These are phyloP conservation scores for Metarhizium sp. DNA, from an alignment of 2,329 filamentous ascomycete genomes.

Conservation along the genomic window DNA sequence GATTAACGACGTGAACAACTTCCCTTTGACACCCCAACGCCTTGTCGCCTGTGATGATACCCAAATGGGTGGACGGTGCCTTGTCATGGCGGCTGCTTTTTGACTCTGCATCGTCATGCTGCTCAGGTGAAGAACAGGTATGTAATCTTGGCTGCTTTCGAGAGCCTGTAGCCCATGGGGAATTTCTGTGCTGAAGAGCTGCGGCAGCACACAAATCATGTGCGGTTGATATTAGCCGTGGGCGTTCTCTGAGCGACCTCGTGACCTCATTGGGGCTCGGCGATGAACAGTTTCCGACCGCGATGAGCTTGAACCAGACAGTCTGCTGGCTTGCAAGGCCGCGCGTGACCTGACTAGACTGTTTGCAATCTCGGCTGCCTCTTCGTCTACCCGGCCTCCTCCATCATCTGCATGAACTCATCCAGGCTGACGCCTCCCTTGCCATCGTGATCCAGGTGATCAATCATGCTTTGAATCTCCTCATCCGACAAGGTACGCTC, in stretches of 20 bases:
- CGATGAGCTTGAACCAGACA: background rate
- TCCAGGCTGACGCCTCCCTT: constrained; percentile 69
- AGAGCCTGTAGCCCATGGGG: background rate
- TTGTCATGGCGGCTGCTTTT: too few species aligned
- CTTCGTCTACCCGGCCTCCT: constrained; percentile 26
- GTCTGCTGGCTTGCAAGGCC: background rate
- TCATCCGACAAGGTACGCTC: constrained; percentile 72
- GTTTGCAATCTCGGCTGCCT: background rate
- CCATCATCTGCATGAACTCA: constrained; percentile 59
- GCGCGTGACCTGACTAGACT: background rate
- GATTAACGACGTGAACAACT: background rate
- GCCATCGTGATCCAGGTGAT: constrained; percentile 92
- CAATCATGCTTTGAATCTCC: constrained; percentile 91
- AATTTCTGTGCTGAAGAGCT: background rate
- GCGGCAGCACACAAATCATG: background rate
- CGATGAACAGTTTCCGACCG: background rate
- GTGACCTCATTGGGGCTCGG: background rate
- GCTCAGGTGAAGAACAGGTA: background rate
- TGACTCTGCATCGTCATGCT: background rate
- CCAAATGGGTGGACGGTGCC: background rate
- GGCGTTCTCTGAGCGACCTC: background rate
- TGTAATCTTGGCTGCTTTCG: background rate
- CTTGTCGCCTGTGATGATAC: background rate
- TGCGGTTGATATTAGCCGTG: background rate
- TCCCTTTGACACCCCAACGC: background rate